Evolutionary conservation across 768 basidiomycete species (phyloP).

Genomic region (Russula vinacea): DNA sequence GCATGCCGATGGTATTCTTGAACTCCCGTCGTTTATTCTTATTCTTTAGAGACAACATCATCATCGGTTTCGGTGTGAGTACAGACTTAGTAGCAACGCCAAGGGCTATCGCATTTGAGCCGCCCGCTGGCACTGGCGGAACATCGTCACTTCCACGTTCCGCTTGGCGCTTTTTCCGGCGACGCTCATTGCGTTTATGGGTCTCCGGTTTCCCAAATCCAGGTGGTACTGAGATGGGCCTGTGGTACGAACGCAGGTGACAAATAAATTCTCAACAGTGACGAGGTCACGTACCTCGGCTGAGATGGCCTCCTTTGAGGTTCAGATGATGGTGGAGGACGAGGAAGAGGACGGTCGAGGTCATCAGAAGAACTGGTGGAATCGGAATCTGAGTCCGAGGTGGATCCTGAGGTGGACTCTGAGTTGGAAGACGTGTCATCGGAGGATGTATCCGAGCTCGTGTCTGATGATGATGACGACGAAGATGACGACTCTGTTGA

Average conservation of each 20-base stretch:
- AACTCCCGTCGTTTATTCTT: conserved; percentile 76
- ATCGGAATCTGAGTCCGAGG: conserved; percentile 27
- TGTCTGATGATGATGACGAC: conserved; percentile 5
- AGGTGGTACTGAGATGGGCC: conserved; percentile 45
- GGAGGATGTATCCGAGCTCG: conserved; percentile 26
- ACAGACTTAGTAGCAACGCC: conserved; percentile 32
- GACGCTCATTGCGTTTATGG: conserved; percentile 54
- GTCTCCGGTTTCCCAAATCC: conserved; percentile 59
- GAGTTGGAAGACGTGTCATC: conserved; percentile 28
- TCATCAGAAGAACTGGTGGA: conserved; percentile 32
- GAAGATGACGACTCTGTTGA: conserved; percentile 9
- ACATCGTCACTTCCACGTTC: conserved; percentile 31
- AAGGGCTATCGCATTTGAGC: conserved; percentile 47
- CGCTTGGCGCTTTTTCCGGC: conserved; percentile 46
- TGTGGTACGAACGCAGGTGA: conserved; percentile 18
- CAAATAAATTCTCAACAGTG: no score
- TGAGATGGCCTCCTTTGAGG: neutral
- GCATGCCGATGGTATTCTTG: conserved; percentile 48
- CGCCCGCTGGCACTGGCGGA: conserved; percentile 35
- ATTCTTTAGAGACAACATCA: conserved; percentile 62
- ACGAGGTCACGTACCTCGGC: conserved; percentile 10
- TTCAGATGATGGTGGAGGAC: conserved; percentile 1
- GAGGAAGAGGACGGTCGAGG: neutral
- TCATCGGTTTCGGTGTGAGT: conserved; percentile 33
- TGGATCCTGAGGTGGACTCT: conserved; percentile 34